Evolutionary conservation across 805 yeast genomes (phyloP).

Genomic region (Candida hungchunana): DNA sequence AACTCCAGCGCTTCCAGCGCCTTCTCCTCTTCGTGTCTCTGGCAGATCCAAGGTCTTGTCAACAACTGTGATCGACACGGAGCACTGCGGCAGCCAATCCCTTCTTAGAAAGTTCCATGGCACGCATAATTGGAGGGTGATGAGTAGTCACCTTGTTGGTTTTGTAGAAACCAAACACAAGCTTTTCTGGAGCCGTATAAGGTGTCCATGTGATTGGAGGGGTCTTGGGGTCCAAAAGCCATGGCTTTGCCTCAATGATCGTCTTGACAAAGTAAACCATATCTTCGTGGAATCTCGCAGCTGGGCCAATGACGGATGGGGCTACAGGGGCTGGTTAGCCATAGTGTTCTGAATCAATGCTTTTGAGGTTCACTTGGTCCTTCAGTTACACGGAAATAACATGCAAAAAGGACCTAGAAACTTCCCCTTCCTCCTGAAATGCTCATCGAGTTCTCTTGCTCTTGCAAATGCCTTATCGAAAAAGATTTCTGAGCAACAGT

Average conservation of each 20-base stretch:
- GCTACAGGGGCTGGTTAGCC: constrained; percentile 16
- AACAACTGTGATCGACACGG: constrained; percentile 45
- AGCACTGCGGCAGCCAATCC: constrained; percentile 34
- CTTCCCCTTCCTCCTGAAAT: constrained; percentile 42
- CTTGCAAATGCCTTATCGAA: constrained; percentile 45
- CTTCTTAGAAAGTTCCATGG: constrained; percentile 29
- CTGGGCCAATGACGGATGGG: constrained; percentile 43
- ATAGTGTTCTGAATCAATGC: constrained; percentile 7
- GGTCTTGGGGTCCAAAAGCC: constrained; percentile 38
- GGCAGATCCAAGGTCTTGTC: constrained; percentile 45
- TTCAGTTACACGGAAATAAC: constrained; percentile 64
- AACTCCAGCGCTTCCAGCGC: too few relatives aligned
- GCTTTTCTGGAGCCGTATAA: constrained; percentile 28
- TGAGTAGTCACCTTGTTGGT: constrained; percentile 34
- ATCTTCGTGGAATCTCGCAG: constrained; percentile 34
- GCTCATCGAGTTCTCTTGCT: constrained; percentile 51
- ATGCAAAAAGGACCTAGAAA: constrained; percentile 59
- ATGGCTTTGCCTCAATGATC: constrained; percentile 33
- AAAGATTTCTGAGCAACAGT: constrained; percentile 33
- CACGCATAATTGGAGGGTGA: constrained; percentile 54
- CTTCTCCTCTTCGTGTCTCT: constrained; percentile 45
- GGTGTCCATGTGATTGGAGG: constrained; percentile 38
- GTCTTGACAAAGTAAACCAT: constrained; percentile 31
- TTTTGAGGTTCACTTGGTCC: constrained; percentile 20
- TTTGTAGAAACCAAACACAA: constrained; percentile 43